Percentiles rank a stretch among this genome's conserved stretches.
Evolutionary conservation across 768 basidiomycete genomes (phyloP).

Genomic region (Saitozyma podzolica): DNA sequence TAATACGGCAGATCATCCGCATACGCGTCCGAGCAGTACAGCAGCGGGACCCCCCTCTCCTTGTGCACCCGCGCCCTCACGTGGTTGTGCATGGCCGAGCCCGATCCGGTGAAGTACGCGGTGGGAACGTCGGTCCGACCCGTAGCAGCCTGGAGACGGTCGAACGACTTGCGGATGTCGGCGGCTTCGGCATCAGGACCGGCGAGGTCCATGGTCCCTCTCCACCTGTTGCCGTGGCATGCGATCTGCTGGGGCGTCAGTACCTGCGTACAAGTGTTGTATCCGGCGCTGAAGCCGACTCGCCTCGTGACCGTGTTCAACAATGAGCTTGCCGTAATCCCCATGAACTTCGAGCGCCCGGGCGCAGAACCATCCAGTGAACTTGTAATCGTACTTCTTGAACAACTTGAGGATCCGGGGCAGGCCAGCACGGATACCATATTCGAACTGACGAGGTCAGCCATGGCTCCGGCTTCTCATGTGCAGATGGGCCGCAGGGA

Average conservation of each 20-base stretch:
- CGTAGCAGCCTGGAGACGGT: constrained; percentile 31
- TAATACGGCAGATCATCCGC: constrained; percentile 32
- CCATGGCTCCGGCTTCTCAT: too few relatives aligned
- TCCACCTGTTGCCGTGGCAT: constrained; percentile 42
- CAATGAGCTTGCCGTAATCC: constrained; percentile 24
- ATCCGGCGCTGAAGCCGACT: too few relatives aligned
- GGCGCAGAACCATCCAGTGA: constrained; percentile 32
- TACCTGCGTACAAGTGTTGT: too few relatives aligned
- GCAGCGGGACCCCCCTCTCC: constrained; percentile 29
- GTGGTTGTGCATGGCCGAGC: constrained; percentile 15
- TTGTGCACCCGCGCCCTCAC: constrained; percentile 32
- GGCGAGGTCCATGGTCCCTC: constrained; percentile 13
- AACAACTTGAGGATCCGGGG: constrained; percentile 31
- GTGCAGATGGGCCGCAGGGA: too few relatives aligned
- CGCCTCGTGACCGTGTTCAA: constrained; percentile 26
- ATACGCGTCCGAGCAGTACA: constrained; percentile 37
- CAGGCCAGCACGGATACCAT: constrained; percentile 30
- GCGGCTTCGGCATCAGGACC: constrained; percentile 15
- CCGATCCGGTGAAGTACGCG: constrained; percentile 28
- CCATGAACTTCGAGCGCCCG: constrained; percentile 26
- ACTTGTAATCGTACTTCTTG: constrained; percentile 28
- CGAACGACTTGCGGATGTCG: constrained; percentile 34
- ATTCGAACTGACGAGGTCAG: constrained; percentile 42
- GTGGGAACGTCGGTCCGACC: constrained; percentile 34
- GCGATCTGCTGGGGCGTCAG: constrained; percentile 11